A percentile compares a stretch with the other conserved stretches of the same genome.
Conservation (phyloP, 177 flowering plant species). For the Vitis hybrid region DNA sequence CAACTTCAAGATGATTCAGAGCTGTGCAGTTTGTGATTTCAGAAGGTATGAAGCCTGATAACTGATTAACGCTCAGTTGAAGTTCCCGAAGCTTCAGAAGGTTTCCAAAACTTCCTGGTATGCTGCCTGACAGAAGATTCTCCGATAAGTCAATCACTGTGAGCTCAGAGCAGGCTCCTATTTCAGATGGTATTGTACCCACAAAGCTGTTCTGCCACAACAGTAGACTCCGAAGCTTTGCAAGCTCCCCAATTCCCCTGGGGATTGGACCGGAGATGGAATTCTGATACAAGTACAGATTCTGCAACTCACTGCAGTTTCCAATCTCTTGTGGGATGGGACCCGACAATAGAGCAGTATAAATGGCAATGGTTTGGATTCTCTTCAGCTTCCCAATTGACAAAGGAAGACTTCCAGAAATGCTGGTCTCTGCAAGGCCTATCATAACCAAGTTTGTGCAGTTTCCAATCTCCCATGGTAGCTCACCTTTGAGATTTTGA, state of each 20-base stretch:
- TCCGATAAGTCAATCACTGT: constrained; percentile 63
- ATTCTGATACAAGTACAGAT: constrained; percentile 69
- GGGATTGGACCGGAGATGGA: constrained; percentile 71
- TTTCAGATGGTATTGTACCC: constrained; percentile 66
- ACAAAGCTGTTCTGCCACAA: constrained; percentile 81
- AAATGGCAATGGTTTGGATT: constrained; percentile 67
- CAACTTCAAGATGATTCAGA: constrained; percentile 63
- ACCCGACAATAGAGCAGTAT: constrained; percentile 58
- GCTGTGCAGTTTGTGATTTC: constrained; percentile 55
- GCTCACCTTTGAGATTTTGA: constrained; percentile 63
- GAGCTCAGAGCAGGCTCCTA: constrained; percentile 64
- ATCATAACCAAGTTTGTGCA: constrained; percentile 53
- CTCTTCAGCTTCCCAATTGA: constrained; percentile 61
- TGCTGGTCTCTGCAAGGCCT: constrained; percentile 78
- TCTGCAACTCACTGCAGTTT: constrained; percentile 64
- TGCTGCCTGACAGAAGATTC: constrained; percentile 61
- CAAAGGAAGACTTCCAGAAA: constrained; percentile 64
- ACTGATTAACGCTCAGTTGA: constrained; percentile 68
- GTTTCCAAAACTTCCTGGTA: constrained; percentile 57
- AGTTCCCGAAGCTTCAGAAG: constrained; percentile 58
- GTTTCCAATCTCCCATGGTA: constrained; percentile 76
- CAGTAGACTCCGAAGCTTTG: constrained; percentile 55
- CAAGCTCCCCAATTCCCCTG: constrained; percentile 44
- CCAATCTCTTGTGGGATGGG: constrained; percentile 75
- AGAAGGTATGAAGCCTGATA: constrained; percentile 58